phyloP scores from a whole-genome alignment of 1,284 basidiomycete species.

The Polyporus tsugae region DNA sequence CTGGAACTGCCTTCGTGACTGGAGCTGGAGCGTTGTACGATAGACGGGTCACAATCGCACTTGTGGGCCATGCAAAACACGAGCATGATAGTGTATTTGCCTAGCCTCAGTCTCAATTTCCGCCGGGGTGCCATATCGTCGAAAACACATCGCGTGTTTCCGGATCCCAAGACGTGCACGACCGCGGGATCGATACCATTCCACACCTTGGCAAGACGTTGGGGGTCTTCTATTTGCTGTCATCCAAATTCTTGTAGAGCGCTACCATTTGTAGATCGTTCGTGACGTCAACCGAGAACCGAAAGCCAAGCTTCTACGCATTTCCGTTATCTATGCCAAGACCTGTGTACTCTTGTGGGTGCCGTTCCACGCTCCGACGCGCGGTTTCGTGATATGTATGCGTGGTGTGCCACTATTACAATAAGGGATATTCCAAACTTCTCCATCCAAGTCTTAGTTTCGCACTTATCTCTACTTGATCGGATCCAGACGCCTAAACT shows the following conservation, averaged over 20 bases:
- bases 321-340: conserved; percentile 17
- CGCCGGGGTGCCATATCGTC: too few relatives aligned
- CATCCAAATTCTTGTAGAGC: neutral
- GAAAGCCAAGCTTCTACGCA: conserved; percentile 15
- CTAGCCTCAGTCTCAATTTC: too few relatives aligned
- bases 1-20: neutral
- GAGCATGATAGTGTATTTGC: too few relatives aligned
- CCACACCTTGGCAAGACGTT: neutral
- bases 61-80: too few relatives aligned
- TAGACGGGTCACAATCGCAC: neutral
- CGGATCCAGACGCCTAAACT: conserved; percentile 13
- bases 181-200: neutral
- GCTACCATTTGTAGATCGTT: neutral
- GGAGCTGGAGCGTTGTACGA: neutral
- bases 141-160: too few relatives aligned
- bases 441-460: neutral
- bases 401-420: neutral
- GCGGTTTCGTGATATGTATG: neutral
- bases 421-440: neutral
- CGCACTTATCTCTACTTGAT: neutral
- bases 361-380: neutral
- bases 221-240: neutral
- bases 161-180: neutral
- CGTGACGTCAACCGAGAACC: conserved; percentile 13
- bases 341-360: conserved; percentile 18